Evolutionary conservation across 257 asterid genomes (phyloP), one percentile per base, ranked within the genome.

Genomic region (Jacaranda copaia): DNA sequence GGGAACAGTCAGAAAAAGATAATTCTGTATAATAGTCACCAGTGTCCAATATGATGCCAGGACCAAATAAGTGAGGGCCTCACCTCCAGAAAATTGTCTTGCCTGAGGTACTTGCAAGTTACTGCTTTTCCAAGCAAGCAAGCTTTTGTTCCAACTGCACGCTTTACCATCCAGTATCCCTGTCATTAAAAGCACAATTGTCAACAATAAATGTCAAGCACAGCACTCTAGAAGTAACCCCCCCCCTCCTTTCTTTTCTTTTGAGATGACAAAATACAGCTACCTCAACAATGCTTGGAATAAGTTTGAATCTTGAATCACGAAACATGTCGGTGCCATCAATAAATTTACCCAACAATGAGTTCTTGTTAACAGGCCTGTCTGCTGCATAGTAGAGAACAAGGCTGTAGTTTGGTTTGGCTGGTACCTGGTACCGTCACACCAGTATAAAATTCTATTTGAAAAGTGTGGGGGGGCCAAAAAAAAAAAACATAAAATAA

Each of bases 161-260:
- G 99, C 80, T 96, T 96, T 66, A 96, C 99, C 99, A 96, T 96
- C 99, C 99, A 96, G 84, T 96, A 93, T 57, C 98, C 98, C 97
- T 96, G 85, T 77, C 51, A 59, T 12, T 70, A 60, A 64, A 19
- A 72, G 49, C n/a, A 71, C 49, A 45, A 70, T 70, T 56, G 38
- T 36, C 48, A 80, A 48, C 66, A 75, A 61, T 36, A 46, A 70
- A 38, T 64, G 71, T 48, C 66, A 70, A 74, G 42, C 58, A 48
- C 51, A 48, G 70, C 32, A 11, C 43, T 53, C 38, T 3, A 70
- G 64, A 48, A 63, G 60, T 25, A 1, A 25, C 32, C 32, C 32
- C n/a, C n/a, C n/a, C n/a, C n/a, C n/a, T n/a, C n/a, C n/a, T n/a
- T 58, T 38, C 16, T 40, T 61, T 35, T 56, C 39, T 67, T 61